These are phyloP conservation scores for Alternaria gansuensis DNA, from an alignment of 2,329 filamentous ascomycete genomes.

Conservation along the genomic window DNA sequence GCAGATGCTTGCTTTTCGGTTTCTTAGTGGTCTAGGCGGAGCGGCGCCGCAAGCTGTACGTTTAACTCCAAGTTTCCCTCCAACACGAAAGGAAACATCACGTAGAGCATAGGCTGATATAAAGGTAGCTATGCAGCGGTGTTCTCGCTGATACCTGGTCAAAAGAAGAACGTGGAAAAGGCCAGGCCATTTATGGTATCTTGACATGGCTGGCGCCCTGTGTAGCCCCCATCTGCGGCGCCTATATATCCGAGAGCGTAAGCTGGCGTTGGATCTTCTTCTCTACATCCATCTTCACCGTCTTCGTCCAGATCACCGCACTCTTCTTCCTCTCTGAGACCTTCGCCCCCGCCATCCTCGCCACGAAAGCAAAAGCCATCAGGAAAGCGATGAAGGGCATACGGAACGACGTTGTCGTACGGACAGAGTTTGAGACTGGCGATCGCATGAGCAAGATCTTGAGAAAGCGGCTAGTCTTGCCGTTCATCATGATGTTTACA, in stretches of 20 bases:
- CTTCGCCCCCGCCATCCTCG: slow-evolving; percentile 58
- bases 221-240: slow-evolving; percentile 57
- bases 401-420: slow-evolving; percentile 34
- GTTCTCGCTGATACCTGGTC: slow-evolving; percentile 64
- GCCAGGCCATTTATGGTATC: slow-evolving; percentile 69
- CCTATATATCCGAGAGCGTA: slow-evolving; percentile 35
- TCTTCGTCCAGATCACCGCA: slow-evolving; percentile 66
- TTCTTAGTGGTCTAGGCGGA: slow-evolving; percentile 47
- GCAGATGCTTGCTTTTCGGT: slow-evolving; percentile 50
- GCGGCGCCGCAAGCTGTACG: slow-evolving; percentile 46
- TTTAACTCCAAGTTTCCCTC: neutral
- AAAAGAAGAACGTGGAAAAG: slow-evolving; percentile 69
- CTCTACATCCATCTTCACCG: slow-evolving; percentile 69
- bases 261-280: slow-evolving; percentile 78
- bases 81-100: neutral
- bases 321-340: slow-evolving; percentile 66
- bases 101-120: slow-evolving; percentile 2
- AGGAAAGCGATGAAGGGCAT: slow-evolving; percentile 55
- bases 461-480: slow-evolving; percentile 41
- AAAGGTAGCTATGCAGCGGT: slow-evolving; percentile 43
- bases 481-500: slow-evolving; percentile 63
- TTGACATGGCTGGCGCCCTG: slow-evolving; percentile 70
- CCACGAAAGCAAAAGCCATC: slow-evolving; percentile 56
- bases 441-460: slow-evolving; percentile 40
- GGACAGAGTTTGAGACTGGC: slow-evolving; percentile 52